Conservation (phyloP, 345 rosid genomes). For the Draba incana region DNA sequence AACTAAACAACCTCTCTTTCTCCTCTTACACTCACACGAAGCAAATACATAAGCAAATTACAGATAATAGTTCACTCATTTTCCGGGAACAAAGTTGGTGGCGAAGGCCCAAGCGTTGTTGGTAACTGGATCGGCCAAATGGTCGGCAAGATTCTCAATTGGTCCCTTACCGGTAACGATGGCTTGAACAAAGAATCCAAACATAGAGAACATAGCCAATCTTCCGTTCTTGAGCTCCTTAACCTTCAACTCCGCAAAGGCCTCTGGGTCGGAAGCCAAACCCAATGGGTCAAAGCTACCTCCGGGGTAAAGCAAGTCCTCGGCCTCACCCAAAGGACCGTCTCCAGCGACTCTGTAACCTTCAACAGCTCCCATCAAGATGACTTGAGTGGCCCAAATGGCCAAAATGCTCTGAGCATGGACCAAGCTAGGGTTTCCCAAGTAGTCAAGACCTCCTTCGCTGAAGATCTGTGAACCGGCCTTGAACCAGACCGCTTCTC, state of each 20-base stretch:
- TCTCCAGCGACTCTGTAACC: conserved; percentile 69
- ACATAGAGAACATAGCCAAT: conserved; percentile 60
- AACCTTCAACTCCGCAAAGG: conserved; percentile 55
- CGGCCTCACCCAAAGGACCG: conserved; percentile 52
- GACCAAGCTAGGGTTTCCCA: conserved; percentile 78
- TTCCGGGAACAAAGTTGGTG: conserved; percentile 59
- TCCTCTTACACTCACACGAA: conserved; percentile 25
- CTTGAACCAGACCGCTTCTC: conserved; percentile 86
- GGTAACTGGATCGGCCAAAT: conserved; percentile 55
- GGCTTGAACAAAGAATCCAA: conserved; percentile 63
- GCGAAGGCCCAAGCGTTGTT: conserved; percentile 63
- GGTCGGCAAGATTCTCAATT: conserved; percentile 51
- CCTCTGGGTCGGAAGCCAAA: conserved; percentile 52
- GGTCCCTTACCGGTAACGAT: conserved; percentile 59
- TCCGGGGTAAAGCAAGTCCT: conserved; percentile 51
- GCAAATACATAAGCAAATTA: conserved; percentile 35
- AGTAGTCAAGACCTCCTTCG: conserved; percentile 78
- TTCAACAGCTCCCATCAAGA: conserved; percentile 82
- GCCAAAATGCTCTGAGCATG: conserved; percentile 83
- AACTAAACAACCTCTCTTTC: conserved; percentile 31
- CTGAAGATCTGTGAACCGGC: conserved; percentile 80
- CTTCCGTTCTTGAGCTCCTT: conserved; percentile 55
- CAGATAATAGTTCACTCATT: conserved; percentile 40
- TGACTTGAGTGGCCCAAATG: conserved; percentile 70
- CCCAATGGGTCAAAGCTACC: conserved; percentile 58